A percentile compares a stretch with the other conserved stretches of the same genome.
These are phyloP conservation scores for Termitomyces sp. DNA, from an alignment of 768 basidiomycete species.

Conservation along the genomic window DNA sequence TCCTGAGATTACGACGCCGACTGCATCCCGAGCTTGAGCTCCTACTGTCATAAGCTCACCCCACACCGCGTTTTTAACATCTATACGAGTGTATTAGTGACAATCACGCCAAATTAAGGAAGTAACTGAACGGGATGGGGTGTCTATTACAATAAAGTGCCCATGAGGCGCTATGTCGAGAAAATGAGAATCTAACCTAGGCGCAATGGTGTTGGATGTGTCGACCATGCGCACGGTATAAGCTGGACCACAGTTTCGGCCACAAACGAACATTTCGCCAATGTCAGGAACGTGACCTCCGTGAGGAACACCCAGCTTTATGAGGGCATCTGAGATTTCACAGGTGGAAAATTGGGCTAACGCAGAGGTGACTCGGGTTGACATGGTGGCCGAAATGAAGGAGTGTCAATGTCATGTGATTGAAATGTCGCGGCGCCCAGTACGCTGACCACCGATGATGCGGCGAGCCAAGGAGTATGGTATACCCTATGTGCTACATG, in stretches of 20 bases:
- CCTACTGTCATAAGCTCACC: conserved; percentile 91
- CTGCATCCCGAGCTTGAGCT: conserved; percentile 64
- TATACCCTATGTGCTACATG: too few relatives aligned
- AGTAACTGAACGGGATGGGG: conserved; percentile 56
- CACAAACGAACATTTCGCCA: conserved; percentile 44
- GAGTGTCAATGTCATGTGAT: neutral
- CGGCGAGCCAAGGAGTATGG: neutral
- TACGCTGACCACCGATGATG: too few relatives aligned
- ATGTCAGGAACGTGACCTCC: conserved; percentile 87
- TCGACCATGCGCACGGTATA: conserved; percentile 86
- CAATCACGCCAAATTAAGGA: conserved; percentile 7
- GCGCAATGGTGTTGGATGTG: conserved; percentile 52
- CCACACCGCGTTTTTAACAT: conserved; percentile 82
- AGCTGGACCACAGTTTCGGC: conserved; percentile 65
- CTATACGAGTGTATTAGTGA: conserved; percentile 32
- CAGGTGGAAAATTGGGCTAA: conserved; percentile 55
- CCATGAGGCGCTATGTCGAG: conserved; percentile 72
- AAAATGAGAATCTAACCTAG: conserved; percentile 69
- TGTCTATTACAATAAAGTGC: conserved; percentile 70
- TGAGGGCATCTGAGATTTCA: conserved; percentile 86
- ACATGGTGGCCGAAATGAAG: conserved; percentile 10
- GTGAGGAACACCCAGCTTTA: conserved; percentile 68
- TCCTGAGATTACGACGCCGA: conserved; percentile 80
- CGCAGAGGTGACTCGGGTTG: conserved; percentile 21
- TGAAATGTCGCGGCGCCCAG: too few relatives aligned